Base-by-base conservation (phyloP, 306 rosid genomes). In the Fragaria vesca region DNA sequence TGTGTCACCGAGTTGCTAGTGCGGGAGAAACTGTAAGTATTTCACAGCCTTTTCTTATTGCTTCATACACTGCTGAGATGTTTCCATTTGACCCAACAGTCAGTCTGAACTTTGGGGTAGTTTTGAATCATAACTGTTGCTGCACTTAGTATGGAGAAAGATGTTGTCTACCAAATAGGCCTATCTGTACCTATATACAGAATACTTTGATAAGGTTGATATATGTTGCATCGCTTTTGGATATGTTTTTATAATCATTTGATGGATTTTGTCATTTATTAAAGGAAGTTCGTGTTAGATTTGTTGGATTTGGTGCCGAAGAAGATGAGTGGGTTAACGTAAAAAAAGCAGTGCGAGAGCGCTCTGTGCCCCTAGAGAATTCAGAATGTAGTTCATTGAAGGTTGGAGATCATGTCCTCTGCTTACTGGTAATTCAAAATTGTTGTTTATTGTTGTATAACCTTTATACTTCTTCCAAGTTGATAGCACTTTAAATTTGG, bases 201-300 rank as follows among this genome's bases (percentile, higher is more conserved):
- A 17, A 40, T 66, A 40, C 2, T 40, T 40, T 1, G 51, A 46
- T 46, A 46, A 45, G 38, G 12, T 24, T 70, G 13, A 24, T 70
- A 12, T 4, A 42, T 70, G 74, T 46, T 70, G 18, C 6, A 21
- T 36, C 20, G 36, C 57, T 43, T 36, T n/a, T 40, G 32, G 21
- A 46, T 24, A 51, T 72, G 43, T 36, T 52, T 13, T 54, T 15
- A 34, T 68, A 42, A 26, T 75, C 58, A 57, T 72, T 66, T 81
- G 86, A 89, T 84, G 73, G 79, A 50, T 84, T 79, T 77, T 85
- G 70, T 85, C 80, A 75, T 84, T 84, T 83, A 87, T 90, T 92
- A 87, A 96, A 96, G 99, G 99, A 91, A 93, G 97, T 87, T 72
- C 90, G 78, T 66, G 97, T 91, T 85, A 89, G 96, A 92, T 95